These are phyloP conservation scores for Papiliotrema fonsecae DNA, from an alignment of 1,284 basidiomycete genomes.

Conservation along the genomic window DNA sequence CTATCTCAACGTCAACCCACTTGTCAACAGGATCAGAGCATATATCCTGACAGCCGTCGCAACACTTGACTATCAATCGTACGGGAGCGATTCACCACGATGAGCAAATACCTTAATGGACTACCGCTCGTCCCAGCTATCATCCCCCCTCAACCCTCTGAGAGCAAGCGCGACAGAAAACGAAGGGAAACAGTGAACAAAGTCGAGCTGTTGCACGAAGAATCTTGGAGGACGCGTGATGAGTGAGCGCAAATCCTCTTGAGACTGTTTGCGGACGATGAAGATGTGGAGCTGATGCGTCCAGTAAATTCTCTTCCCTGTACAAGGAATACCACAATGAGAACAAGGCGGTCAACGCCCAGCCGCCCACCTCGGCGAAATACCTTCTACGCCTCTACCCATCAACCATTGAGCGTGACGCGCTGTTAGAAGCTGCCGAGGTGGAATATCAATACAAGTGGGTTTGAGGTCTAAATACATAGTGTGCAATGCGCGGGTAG, in stretches of 20 bases:
- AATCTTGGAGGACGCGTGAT: conserved; percentile 49
- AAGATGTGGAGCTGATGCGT: background rate
- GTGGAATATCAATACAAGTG: conserved; percentile 51
- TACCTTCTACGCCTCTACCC: conserved; percentile 51
- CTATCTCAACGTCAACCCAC: too few relatives aligned
- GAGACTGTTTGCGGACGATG: too few relatives aligned
- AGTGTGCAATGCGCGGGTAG: background rate
- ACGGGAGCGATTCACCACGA: too few relatives aligned
- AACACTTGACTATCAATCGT: background rate
- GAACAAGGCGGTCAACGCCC: conserved; percentile 42
- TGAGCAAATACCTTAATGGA: background rate
- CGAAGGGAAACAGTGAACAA: conserved; percentile 52
- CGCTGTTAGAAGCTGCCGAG: conserved; percentile 47
- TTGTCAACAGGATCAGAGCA: too few relatives aligned
- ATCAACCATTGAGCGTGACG: conserved; percentile 50
- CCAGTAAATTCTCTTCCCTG: conserved; percentile 46
- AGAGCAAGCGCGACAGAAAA: conserved; percentile 52
- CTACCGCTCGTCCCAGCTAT: conserved; percentile 18
- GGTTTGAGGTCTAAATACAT: conserved; percentile 10
- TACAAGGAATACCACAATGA: conserved; percentile 46
- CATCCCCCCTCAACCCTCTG: conserved; percentile 35
- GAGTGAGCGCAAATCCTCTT: conserved; percentile 39
- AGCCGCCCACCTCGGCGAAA: conserved; percentile 48
- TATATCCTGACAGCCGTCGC: background rate
- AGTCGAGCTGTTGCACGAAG: conserved; percentile 50